Base-by-base conservation (phyloP, 1,284 basidiomycete species). In the Tremellales sp. region DNA sequence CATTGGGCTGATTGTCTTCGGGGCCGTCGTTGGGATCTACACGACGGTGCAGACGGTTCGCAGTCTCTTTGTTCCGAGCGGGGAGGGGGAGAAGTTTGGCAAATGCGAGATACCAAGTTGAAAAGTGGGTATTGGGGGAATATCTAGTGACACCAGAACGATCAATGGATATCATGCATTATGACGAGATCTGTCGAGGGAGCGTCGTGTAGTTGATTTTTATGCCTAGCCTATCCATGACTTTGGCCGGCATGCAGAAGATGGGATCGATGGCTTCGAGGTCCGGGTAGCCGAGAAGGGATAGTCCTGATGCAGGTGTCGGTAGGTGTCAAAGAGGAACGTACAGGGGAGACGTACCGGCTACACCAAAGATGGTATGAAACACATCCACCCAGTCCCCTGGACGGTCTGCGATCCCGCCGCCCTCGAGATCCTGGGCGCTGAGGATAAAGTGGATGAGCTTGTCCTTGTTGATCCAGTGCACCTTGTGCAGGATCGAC, bases 341-440 rank as follows among this genome's bases (percentile, higher is more conserved):
- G 43, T 19, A 25, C 22, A 37, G 32, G 6, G 10, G 19, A 33
- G 40, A 73, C 78, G 47, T 49, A 87, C 90, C 91, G 46, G 92
- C 92, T 3, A 97, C 76, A 0, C 94, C 95, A 63, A 98, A 98
- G 7, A 80, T 71, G 0, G 94, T 98, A 66, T 98, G 94, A 73
- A 97, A 98, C 10, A 98, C 93, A 63, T 98, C 94, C 1, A 84
- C 83, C 77, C 92, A 86, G 67, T 98, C 85, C 1, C 88, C 93
- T 1, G 91, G 90, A 41, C 94, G 75, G 71, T 98, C 95, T 0
- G 93, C 86, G 27, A 98, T 95, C 0, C 94, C 95, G 1, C 95
- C 94, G 8, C 77, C 79, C 48, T 97, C 94, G 0, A 80, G 75
- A 67, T 98, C 95, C 85, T 94, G 90, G 4, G 92, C 86, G 19